Base-by-base conservation (phyloP, 768 basidiomycete species). In the Cystobasidium ongulense region DNA sequence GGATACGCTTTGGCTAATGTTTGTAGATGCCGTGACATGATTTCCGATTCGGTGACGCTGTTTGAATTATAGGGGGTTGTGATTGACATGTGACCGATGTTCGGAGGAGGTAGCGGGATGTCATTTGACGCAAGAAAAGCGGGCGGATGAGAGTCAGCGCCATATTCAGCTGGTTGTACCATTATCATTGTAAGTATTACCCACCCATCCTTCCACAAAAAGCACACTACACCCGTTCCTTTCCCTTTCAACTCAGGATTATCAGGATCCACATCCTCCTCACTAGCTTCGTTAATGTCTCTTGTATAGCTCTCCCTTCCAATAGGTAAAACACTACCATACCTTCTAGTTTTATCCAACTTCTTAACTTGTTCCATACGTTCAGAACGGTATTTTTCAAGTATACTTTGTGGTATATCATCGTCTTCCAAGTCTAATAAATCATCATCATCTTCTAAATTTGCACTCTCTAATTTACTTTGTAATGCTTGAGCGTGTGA, bases 121-220 rank as follows among this genome's bases (percentile, higher is more conserved):
- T 13, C 39, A 23, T 10, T 50, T 23, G n/a, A 38, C 15, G 43
- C 25, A 33, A 33, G 36, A 25, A n/a, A 61, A 25, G 13, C 25
- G 21, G 21, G 18, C 52, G 38, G 25, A 17, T 21, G 43, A 73
- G 63, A 52, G 27, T 21, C 29, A n/a, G n/a, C n/a, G n/a, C n/a
- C n/a, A n/a, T n/a, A n/a, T n/a, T n/a, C n/a, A n/a, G n/a, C n/a
- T n/a, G n/a, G n/a, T n/a, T n/a, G n/a, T n/a, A n/a, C n/a, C n/a
- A n/a, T n/a, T n/a, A n/a, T n/a, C n/a, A n/a, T n/a, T n/a, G n/a
- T n/a, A n/a, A n/a, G n/a, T n/a, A n/a, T 1, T 13, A n/a, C 91
- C 78, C 80, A 94, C 95, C 89, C 89, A 78, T 96, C 93, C 81
- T 96, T 97, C 83, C 93, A 98, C 39, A 99, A 82, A 80, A 94